These are phyloP conservation scores for Colletotrichum cordylinicola DNA, from an alignment of 2,329 filamentous ascomycete species.

Conservation along the genomic window DNA sequence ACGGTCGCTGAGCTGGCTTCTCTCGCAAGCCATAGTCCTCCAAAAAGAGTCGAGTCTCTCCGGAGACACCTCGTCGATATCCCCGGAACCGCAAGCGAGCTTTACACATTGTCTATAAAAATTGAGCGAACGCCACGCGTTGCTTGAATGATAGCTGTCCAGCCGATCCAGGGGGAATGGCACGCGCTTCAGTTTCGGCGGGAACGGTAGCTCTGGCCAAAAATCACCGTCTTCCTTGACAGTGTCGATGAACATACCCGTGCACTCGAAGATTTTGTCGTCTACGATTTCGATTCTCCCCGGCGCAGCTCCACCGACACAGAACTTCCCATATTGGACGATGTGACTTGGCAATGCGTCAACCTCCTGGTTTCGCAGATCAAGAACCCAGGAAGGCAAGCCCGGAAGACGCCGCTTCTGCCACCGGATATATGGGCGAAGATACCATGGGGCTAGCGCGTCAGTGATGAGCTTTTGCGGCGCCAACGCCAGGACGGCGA, in stretches of 20 bases:
- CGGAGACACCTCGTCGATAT: not conserved
- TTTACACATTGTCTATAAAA: not conserved
- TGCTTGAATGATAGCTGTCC: not conserved
- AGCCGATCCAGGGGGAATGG: not conserved
- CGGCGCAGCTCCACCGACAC: not conserved
- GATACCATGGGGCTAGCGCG: not conserved
- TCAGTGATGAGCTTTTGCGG: not conserved
- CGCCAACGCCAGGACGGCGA: not conserved
- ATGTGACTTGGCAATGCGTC: not conserved
- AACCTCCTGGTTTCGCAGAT: not conserved
- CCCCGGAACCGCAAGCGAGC: not conserved
- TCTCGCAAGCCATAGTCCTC: constrained; percentile 1
- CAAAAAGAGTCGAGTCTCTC: not conserved
- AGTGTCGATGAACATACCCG: not conserved
- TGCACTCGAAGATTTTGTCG: not conserved
- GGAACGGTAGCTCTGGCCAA: not conserved
- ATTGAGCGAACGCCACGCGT: not conserved
- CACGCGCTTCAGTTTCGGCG: not conserved
- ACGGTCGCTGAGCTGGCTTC: not conserved
- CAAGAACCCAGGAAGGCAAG: not conserved
- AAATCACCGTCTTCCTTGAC: not conserved
- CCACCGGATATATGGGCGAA: not conserved
- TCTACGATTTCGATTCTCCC: not conserved
- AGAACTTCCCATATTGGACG: not conserved
- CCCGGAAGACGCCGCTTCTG: not conserved